These are phyloP conservation scores for Dichotomopilus funicola DNA, from an alignment of 2,329 filamentous ascomycete species.

Conservation along the genomic window DNA sequence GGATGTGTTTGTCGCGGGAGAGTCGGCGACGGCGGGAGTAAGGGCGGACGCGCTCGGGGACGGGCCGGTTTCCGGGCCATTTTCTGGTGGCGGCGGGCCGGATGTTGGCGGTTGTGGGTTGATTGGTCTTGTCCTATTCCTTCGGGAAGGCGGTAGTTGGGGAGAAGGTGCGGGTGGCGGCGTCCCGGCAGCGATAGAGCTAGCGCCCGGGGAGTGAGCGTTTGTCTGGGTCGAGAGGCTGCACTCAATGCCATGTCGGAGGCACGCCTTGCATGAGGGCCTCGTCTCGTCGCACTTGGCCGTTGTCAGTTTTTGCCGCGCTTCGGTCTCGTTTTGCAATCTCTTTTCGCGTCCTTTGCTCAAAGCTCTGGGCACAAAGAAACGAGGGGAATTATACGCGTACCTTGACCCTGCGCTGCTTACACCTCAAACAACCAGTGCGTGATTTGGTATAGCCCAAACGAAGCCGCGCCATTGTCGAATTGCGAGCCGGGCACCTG, in stretches of 20 bases:
- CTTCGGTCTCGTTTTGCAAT: neutral
- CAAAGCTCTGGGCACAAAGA: neutral
- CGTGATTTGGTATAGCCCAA: conserved; percentile 34
- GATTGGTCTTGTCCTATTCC: conserved; percentile 3
- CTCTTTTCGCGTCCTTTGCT: neutral
- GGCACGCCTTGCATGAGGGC: conserved; percentile 34
- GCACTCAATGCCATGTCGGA: conserved; percentile 32
- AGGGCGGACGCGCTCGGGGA: conserved; percentile 5
- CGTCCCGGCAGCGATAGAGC: neutral
- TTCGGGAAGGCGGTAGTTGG: neutral
- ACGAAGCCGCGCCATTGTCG: conserved; percentile 22
- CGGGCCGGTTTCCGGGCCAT: neutral
- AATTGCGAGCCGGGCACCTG: neutral
- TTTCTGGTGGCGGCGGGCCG: neutral
- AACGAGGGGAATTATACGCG: neutral
- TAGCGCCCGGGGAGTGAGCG: neutral
- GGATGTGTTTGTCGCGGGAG: neutral
- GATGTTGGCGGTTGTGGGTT: conserved; percentile 5
- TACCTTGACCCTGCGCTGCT: conserved; percentile 33
- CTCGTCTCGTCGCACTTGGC: conserved; percentile 33
- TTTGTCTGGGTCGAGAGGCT: conserved; percentile 21
- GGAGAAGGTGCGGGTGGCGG: neutral
- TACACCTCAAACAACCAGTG: conserved; percentile 32
- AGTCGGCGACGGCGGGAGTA: neutral
- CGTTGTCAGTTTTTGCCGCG: neutral